Conservation (phyloP, 257 asterid species). For the Eucommia ulmoides region DNA sequence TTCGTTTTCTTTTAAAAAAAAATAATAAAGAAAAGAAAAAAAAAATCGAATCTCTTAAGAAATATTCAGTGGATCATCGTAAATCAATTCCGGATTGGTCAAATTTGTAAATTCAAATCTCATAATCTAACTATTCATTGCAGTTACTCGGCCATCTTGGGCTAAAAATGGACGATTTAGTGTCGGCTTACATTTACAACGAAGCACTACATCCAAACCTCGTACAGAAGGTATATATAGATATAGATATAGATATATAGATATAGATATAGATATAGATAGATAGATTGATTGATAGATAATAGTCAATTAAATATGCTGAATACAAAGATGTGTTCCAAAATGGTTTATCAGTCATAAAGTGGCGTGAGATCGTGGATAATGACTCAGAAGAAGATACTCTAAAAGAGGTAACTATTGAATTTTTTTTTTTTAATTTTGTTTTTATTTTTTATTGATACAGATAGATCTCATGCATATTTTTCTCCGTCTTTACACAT, state of each 20-base stretch:
- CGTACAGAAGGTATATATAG: slow-evolving; percentile 32
- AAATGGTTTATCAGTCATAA: slow-evolving; percentile 35
- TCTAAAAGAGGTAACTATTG: slow-evolving; percentile 17
- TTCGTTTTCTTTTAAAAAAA: no score
- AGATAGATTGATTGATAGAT: no score
- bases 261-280: no score
- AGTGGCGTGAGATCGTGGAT: slow-evolving; percentile 42
- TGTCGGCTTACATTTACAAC: slow-evolving; percentile 17
- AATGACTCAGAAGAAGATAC: slow-evolving; percentile 28
- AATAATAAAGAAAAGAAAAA: no score
- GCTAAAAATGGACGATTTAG: neutral
- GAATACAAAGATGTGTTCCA: slow-evolving; percentile 31
- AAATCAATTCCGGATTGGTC: neutral
- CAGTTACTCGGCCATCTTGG: slow-evolving; percentile 21
- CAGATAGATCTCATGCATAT: no score
- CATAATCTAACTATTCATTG: neutral
- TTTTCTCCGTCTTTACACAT: no score
- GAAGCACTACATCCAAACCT: slow-evolving; percentile 33
- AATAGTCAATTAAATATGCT: slow-evolving; percentile 4
- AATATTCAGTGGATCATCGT: neutral
- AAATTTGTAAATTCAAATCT: no score
- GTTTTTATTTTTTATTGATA: no score
- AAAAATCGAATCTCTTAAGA: neutral
- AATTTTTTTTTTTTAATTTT: neutral
- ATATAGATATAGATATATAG: neutral